Evolutionary conservation across 495 filamentous ascomycete genomes (phyloP).

Genomic region (Penicillium waksmanii): DNA sequence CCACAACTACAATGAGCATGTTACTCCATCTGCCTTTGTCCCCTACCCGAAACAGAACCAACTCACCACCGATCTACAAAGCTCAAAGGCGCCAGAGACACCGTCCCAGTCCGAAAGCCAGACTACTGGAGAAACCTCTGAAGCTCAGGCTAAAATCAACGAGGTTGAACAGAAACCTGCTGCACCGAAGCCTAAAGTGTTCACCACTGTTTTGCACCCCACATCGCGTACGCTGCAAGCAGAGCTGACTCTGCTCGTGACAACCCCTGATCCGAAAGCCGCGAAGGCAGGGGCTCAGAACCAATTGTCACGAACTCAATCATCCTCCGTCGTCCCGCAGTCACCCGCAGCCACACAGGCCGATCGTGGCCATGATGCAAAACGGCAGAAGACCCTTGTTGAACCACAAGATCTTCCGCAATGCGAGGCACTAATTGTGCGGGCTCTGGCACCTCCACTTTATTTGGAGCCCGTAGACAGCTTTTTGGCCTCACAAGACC

Average conservation of each 20-base stretch:
- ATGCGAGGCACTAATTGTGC: constrained; percentile 72
- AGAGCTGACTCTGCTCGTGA: constrained; percentile 76
- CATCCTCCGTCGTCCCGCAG: constrained; percentile 57
- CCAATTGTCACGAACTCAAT: constrained; percentile 47
- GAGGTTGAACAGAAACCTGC: constrained; percentile 53
- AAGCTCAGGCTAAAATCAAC: constrained; percentile 51
- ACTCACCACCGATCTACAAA: constrained; percentile 41
- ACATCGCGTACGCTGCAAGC: constrained; percentile 72
- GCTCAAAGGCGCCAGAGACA: constrained; percentile 33
- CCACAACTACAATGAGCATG: constrained; percentile 83
- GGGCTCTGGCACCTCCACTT: constrained; percentile 72
- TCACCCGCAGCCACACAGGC: constrained; percentile 63
- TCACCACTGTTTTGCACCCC: constrained; percentile 82
- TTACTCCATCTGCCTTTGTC: constrained; percentile 85
- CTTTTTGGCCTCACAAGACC: constrained; percentile 64
- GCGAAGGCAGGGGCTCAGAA: constrained; percentile 47
- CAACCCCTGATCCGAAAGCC: constrained; percentile 63
- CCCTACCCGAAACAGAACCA: constrained; percentile 73
- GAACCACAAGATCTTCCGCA: constrained; percentile 70
- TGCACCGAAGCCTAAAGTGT: constrained; percentile 62
- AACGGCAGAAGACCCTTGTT: constrained; percentile 78
- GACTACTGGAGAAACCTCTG: constrained; percentile 30
- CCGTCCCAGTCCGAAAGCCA: constrained; percentile 25
- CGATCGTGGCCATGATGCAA: constrained; percentile 57
- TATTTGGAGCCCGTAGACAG: constrained; percentile 73